Evolutionary conservation across 2,329 filamentous ascomycete genomes (phyloP).

Genomic region (Talaromyces piceae): DNA sequence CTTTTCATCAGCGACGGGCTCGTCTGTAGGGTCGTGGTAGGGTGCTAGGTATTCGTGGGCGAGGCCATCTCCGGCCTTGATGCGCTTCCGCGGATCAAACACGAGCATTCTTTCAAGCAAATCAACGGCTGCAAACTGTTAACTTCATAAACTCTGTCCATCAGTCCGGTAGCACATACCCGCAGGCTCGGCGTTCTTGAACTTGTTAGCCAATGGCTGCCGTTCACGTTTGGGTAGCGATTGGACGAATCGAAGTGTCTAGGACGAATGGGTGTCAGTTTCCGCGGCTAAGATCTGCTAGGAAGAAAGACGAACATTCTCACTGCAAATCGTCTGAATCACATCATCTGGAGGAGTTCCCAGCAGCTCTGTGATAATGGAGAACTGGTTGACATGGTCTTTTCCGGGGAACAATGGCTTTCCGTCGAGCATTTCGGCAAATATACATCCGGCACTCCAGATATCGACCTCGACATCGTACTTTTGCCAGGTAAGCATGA

Average conservation of each 20-base stretch:
- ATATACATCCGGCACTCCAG: slow-evolving; percentile 98
- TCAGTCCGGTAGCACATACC: slow-evolving; percentile 46
- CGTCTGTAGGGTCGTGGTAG: slow-evolving; percentile 95
- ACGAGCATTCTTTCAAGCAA: slow-evolving; percentile 95
- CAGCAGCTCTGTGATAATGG: slow-evolving; percentile 95
- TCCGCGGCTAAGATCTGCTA: not conserved
- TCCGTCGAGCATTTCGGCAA: slow-evolving; percentile 97
- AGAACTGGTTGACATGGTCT: slow-evolving; percentile 99
- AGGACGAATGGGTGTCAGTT: slow-evolving; percentile 1
- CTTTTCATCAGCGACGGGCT: slow-evolving; percentile 91
- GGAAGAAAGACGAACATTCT: slow-evolving; percentile 61
- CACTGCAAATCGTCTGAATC: slow-evolving; percentile 95
- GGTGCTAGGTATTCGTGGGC: slow-evolving; percentile 89
- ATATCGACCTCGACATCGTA: slow-evolving; percentile 99
- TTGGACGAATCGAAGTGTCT: slow-evolving; percentile 96
- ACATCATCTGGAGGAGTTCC: slow-evolving; percentile 97
- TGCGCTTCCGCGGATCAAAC: slow-evolving; percentile 93
- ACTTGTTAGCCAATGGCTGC: slow-evolving; percentile 78
- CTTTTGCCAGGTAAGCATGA: slow-evolving; percentile 99
- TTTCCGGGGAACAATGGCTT: slow-evolving; percentile 98
- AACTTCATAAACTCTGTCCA: slow-evolving; percentile 6
- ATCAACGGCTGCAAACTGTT: slow-evolving; percentile 62
- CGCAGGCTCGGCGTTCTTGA: slow-evolving; percentile 84
- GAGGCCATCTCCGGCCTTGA: slow-evolving; percentile 78
- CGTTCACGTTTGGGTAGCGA: slow-evolving; percentile 92